A percentile compares a stretch with the other conserved stretches of the same genome.
Evolutionary conservation across 2,329 filamentous ascomycete species (phyloP).

Genomic region (Helminthosporium solani): DNA sequence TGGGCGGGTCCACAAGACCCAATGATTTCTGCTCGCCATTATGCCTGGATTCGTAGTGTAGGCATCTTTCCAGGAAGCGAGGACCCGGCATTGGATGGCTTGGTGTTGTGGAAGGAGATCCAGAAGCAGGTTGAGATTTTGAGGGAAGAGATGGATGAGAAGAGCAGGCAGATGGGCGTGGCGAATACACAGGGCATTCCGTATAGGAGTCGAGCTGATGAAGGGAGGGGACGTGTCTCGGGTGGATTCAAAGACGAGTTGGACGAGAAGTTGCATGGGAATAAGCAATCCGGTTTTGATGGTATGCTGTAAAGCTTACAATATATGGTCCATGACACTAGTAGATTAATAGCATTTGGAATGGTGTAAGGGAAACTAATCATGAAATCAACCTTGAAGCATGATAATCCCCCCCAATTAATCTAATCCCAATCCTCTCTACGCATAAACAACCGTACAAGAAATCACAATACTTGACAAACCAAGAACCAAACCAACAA

Average conservation of each 20-base stretch:
- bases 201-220: not conserved
- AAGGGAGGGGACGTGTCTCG: not conserved
- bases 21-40: slow-evolving; percentile 10
- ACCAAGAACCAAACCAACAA: too few relatives aligned
- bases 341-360: too few relatives aligned
- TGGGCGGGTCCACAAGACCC: slow-evolving; percentile 34
- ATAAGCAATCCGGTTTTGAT: not conserved
- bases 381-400: too few relatives aligned
- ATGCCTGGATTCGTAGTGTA: not conserved
- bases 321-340: too few relatives aligned
- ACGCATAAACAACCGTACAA: too few relatives aligned
- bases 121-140: slow-evolving; percentile 47
- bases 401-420: too few relatives aligned
- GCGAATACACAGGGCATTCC: not conserved
- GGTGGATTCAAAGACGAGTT: slow-evolving; percentile 17
- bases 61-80: not conserved
- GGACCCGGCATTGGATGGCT: slow-evolving; percentile 36
- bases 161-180: slow-evolving; percentile 6
- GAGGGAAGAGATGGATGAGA: slow-evolving; percentile 42
- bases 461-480: too few relatives aligned
- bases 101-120: slow-evolving; percentile 45
- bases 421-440: too few relatives aligned
- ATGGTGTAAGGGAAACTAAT: too few relatives aligned
- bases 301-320: too few relatives aligned
- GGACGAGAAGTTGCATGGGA: slow-evolving; percentile 22